These are phyloP conservation scores for Ambrosiella cleistominuta DNA, from an alignment of 2,329 filamentous ascomycete genomes.

Conservation along the genomic window DNA sequence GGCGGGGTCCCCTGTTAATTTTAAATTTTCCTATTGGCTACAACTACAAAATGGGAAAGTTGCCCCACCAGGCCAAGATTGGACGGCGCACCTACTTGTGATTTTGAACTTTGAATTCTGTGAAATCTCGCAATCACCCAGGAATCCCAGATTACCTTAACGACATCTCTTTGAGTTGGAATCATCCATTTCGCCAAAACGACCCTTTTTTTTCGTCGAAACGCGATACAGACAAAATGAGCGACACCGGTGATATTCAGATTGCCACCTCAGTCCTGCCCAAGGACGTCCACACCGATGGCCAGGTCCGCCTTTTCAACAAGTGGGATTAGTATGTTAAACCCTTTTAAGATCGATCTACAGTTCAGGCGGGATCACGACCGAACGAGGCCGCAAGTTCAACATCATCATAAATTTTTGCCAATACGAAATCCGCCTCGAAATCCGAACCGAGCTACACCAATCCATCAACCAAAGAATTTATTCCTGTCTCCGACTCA, in stretches of 20 bases:
- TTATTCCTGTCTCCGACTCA: neutral
- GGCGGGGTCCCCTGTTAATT: slow-evolving; percentile 18
- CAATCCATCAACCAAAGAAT: neutral
- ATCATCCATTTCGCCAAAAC: slow-evolving; percentile 21
- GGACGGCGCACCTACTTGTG: slow-evolving; percentile 13
- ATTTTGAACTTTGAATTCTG: slow-evolving; percentile 14
- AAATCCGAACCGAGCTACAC: neutral
- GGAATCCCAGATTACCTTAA: slow-evolving; percentile 11
- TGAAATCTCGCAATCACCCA: slow-evolving; percentile 14
- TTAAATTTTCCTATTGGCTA: slow-evolving; percentile 22
- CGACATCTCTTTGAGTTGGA: slow-evolving; percentile 13
- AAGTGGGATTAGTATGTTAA: slow-evolving; percentile 57
- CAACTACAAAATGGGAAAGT: slow-evolving; percentile 21
- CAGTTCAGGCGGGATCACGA: neutral
- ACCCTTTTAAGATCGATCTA: slow-evolving; percentile 6
- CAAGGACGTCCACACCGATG: slow-evolving; percentile 86
- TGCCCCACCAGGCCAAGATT: slow-evolving; percentile 15
- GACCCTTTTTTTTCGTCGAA: slow-evolving; percentile 15
- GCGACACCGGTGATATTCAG: slow-evolving; percentile 88
- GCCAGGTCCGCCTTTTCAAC: slow-evolving; percentile 92
- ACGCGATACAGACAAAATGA: slow-evolving; percentile 43
- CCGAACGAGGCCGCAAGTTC: neutral
- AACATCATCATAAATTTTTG: slow-evolving; percentile 1
- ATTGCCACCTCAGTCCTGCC: slow-evolving; percentile 72
- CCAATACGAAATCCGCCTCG: neutral